Evolutionary conservation across 2,329 filamentous ascomycete species (phyloP), one percentile per base, ranked within the genome.

Genomic region (Aspergillus fijiensis): DNA sequence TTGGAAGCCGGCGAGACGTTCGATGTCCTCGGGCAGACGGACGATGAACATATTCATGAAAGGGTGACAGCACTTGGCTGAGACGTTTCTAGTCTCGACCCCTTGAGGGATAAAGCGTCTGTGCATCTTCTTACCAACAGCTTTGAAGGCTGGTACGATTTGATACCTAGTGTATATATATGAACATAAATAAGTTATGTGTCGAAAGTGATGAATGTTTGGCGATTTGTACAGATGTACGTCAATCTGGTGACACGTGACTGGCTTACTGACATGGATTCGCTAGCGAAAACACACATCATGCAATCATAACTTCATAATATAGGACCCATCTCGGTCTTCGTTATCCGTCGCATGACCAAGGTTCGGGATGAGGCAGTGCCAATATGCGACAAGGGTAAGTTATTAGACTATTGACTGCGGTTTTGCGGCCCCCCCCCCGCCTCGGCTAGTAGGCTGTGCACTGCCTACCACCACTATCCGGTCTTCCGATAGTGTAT

Each of bases 1-100:
- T 58, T 77, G 19, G 63, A 67, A 51, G 53, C 55, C n/a, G 68
- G 72, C 50, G 65, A 67, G 39, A 69, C 72, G 9, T 65, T 72
- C 47, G 67, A 66, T 16, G 59, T 55, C 1, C 58, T 67, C 4
- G 65, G 62, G 0, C 67, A 69, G 49, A 65, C 65, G 31, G 63
- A 68, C 4, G 53, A 49, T 3, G 39, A 16, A 45, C 14, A n/a
- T 2, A 45, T 45, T 9, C 14, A 16, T 16, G 39, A 45, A 45
- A 45, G n/a, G 39, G 16, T 45, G 12, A 45, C 39, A 16, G 16
- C 39, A 45, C n/a, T 19, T 6, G 2, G 3, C 7, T 45, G 39
- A 45, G 39, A 45, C 39, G 14, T 6, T 45, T 19, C 4, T 19
- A 16, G 23, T 12, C 33, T 12, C 5, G 14, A 12, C 12, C 33